A percentile compares a stretch with the other conserved stretches of the same genome.
Evolutionary conservation across 2,329 filamentous ascomycete species (phyloP).

Genomic region (Alternaria tenuissima): DNA sequence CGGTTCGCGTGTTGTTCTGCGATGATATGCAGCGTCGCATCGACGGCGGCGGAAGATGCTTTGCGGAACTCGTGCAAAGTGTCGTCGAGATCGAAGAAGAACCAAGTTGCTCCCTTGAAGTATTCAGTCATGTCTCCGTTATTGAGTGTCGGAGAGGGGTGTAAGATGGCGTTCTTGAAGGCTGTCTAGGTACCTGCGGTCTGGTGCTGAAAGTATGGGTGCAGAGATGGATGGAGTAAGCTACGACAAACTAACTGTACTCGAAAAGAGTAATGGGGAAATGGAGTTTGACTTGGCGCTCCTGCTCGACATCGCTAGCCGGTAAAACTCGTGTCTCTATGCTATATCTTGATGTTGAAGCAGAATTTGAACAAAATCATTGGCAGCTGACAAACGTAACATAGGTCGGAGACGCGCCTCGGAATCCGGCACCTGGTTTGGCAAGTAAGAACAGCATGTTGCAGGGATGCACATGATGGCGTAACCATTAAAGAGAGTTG

Average conservation of each 20-base stretch:
- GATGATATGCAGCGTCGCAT: slow-evolving; percentile 45
- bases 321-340: background rate
- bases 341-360: background rate
- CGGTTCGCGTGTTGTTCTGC: slow-evolving; percentile 7
- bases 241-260: background rate
- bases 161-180: background rate
- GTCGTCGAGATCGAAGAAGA: slow-evolving; percentile 61
- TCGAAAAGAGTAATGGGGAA: background rate
- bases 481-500: no score
- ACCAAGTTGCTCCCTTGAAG: slow-evolving; percentile 41
- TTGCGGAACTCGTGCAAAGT: slow-evolving; percentile 59
- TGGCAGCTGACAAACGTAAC: background rate
- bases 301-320: background rate
- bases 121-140: background rate
- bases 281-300: background rate
- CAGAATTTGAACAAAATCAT: background rate
- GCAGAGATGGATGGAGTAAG: background rate
- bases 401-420: background rate
- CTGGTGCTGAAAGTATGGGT: background rate
- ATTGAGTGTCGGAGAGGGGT: background rate
- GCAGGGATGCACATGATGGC: background rate
- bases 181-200: background rate
- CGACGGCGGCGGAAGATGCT: slow-evolving; percentile 51
- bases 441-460: background rate
- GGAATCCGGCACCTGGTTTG: background rate